These are phyloP conservation scores for Paradendryphiella salina DNA, from an alignment of 2,329 filamentous ascomycete genomes.

Conservation along the genomic window DNA sequence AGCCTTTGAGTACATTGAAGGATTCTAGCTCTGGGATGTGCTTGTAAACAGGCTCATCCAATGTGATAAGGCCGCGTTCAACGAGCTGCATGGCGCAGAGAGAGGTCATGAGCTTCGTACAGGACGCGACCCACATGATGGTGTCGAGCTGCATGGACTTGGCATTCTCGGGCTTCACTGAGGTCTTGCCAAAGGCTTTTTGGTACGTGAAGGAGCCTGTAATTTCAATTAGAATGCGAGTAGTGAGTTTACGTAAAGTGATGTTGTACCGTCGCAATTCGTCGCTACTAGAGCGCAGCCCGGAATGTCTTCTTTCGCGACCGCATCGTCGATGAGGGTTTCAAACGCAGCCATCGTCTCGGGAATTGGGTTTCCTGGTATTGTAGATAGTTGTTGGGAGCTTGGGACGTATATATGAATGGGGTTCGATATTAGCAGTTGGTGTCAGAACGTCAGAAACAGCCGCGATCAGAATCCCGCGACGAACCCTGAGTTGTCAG, in stretches of 20 bases:
- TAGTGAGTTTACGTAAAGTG: too few relatives aligned
- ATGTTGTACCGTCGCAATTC: conserved; percentile 31
- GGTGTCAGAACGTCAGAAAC: too few relatives aligned
- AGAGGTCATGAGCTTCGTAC: conserved; percentile 47
- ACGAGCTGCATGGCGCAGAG: conserved; percentile 43
- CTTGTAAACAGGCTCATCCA: conserved; percentile 41
- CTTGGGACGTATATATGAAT: too few relatives aligned
- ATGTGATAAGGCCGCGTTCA: conserved; percentile 36
- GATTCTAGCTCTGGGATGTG: conserved; percentile 41
- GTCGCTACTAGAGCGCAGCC: conserved; percentile 30
- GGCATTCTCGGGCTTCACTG: conserved; percentile 25
- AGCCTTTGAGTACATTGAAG: conserved; percentile 30
- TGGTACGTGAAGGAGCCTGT: conserved; percentile 46
- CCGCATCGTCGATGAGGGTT: conserved; percentile 25
- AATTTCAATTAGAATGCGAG: background rate
- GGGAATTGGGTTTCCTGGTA: background rate
- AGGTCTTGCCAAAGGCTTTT: conserved; percentile 43
- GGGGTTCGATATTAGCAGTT: too few relatives aligned
- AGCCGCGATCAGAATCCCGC: too few relatives aligned
- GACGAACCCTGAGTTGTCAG: too few relatives aligned
- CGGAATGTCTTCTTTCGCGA: conserved; percentile 28
- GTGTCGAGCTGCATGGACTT: conserved; percentile 30
- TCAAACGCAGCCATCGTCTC: conserved; percentile 31
- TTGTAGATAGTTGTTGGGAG: background rate
- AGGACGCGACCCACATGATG: conserved; percentile 47